Evolutionary conservation across 495 filamentous ascomycete species (phyloP).

Genomic region (Geoglossum glabrum): DNA sequence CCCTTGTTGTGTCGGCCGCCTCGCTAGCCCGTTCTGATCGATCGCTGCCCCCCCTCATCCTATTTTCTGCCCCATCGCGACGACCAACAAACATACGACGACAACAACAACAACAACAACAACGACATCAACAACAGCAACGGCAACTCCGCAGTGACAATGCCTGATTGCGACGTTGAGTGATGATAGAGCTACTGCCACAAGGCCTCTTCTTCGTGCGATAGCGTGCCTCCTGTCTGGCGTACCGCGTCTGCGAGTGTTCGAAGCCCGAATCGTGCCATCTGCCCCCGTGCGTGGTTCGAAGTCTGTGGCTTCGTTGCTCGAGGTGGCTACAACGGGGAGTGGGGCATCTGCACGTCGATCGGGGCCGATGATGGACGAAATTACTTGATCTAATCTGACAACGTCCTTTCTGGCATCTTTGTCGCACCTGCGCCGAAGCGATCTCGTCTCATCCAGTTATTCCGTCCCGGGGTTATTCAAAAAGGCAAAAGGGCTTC

Average conservation of each 20-base stretch:
- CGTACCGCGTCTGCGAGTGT: background rate
- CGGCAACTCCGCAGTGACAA: too few species aligned
- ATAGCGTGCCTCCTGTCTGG: conserved; percentile 1
- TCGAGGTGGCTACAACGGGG: background rate
- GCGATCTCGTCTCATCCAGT: background rate
- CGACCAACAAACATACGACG: too few species aligned
- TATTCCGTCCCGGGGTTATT: too few species aligned
- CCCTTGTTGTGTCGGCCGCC: background rate
- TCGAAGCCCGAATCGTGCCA: background rate
- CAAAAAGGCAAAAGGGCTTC: too few species aligned
- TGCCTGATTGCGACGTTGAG: conserved; percentile 9
- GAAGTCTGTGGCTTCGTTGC: conserved; percentile 9
- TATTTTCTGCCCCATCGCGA: too few species aligned
- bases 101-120: background rate
- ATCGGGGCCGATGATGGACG: conserved; percentile 8
- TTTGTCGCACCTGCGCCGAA: background rate
- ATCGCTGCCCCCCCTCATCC: background rate
- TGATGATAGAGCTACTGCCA: conserved; percentile 13
- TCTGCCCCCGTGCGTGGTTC: background rate
- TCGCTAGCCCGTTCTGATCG: background rate
- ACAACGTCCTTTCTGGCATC: conserved; percentile 8
- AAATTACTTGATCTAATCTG: conserved; percentile 21
- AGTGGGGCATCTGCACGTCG: background rate
- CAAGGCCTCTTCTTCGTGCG: conserved; percentile 6
- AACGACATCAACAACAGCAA: background rate